A percentile compares a stretch with the other conserved stretches of the same genome.
These are phyloP conservation scores for Salix dunnii DNA, from an alignment of 345 rosid species.

Conservation along the genomic window DNA sequence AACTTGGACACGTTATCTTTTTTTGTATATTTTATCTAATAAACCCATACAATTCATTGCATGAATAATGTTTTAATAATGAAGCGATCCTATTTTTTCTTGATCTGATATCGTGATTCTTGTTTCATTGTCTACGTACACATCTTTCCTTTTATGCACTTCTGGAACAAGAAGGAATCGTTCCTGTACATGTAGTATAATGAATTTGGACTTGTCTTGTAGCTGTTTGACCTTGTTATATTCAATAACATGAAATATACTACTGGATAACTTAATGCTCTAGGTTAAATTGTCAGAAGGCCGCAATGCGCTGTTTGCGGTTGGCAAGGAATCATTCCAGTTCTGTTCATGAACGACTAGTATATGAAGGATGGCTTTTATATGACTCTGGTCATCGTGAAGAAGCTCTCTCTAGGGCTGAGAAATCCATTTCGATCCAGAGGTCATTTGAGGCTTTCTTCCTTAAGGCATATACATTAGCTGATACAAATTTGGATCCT, in stretches of 20 bases:
- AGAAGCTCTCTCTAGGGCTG: constrained; percentile 76
- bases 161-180: neutral
- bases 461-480: constrained; percentile 80
- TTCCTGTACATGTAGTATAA: neutral
- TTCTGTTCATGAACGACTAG: constrained; percentile 68
- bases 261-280: constrained; percentile 5
- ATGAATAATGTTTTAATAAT: neutral
- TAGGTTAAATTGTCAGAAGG: constrained; percentile 87
- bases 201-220: neutral
- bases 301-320: constrained; percentile 82
- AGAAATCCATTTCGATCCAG: constrained; percentile 65
- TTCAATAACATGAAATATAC: constrained; percentile 11
- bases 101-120: neutral
- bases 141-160: neutral
- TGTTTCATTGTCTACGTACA: neutral
- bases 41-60: neutral
- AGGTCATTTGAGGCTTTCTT: constrained; percentile 92
- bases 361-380: constrained; percentile 95
- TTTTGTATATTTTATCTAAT: neutral
- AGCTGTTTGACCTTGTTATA: neutral
- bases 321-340: constrained; percentile 59
- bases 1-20: neutral
- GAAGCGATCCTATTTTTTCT: neutral
- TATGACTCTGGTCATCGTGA: constrained; percentile 75
- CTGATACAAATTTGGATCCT: constrained; percentile 65